phyloP scores from a whole-genome alignment of 768 basidiomycete species.

The Leucocoprinus birnbaumii region DNA sequence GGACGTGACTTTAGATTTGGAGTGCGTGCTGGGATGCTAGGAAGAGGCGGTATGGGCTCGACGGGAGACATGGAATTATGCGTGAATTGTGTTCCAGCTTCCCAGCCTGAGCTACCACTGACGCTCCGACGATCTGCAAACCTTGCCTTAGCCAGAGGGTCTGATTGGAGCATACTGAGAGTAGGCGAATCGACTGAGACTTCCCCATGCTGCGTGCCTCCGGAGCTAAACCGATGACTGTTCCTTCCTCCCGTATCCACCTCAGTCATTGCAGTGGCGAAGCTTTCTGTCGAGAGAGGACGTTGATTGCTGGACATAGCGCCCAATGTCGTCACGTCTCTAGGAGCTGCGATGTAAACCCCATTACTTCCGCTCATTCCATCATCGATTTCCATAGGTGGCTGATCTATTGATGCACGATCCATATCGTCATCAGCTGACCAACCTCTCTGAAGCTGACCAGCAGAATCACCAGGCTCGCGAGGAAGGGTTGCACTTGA shows the following conservation, averaged over 20 bases:
- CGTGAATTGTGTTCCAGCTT: conserved; percentile 1
- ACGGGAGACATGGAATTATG: conserved; percentile 3
- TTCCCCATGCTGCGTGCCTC: too few species aligned
- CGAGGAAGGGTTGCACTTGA: conserved; percentile 1
- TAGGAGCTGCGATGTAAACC: conserved; percentile 1
- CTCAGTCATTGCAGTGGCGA: neutral
- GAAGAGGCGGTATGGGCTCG: neutral
- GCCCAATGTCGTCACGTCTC: neutral
- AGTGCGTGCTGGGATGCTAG: neutral
- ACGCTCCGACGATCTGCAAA: neutral
- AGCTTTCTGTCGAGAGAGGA: neutral
- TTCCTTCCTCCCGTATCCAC: neutral
- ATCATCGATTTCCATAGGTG: conserved; percentile 8
- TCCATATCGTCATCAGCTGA: conserved; percentile 6
- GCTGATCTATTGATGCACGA: neutral
- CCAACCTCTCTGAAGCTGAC: conserved; percentile 5
- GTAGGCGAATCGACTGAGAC: neutral
- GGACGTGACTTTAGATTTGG: neutral
- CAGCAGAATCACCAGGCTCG: neutral
- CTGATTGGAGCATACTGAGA: neutral
- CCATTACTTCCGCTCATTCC: neutral
- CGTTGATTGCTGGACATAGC: neutral
- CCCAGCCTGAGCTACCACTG: conserved; percentile 4
- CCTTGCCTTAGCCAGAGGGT: neutral
- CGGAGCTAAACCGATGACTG: neutral